Evolutionary conservation across 2,329 filamentous ascomycete genomes (phyloP).

Genomic region (Fusarium penzigii): DNA sequence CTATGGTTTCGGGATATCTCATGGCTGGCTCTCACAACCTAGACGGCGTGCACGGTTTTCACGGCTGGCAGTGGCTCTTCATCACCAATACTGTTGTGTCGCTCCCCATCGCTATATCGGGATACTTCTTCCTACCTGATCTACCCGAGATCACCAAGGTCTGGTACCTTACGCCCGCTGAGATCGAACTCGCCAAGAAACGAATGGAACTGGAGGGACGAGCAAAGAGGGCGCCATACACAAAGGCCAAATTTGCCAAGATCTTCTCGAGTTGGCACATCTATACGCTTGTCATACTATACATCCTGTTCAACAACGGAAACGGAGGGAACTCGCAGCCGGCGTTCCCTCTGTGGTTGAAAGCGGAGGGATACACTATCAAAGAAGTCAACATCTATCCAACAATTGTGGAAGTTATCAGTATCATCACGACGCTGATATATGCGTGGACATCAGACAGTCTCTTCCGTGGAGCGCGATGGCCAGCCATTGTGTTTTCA

Average conservation of each 20-base stretch:
- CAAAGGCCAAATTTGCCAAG: conserved; percentile 53
- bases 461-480: conserved; percentile 58
- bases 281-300: conserved; percentile 58
- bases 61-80: conserved; percentile 47
- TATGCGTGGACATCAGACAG: conserved; percentile 69
- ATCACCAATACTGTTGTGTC: conserved; percentile 40
- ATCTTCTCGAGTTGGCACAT: conserved; percentile 68
- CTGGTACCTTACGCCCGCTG: conserved; percentile 31
- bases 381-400: conserved; percentile 53
- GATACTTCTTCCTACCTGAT: conserved; percentile 35
- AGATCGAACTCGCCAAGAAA: conserved; percentile 29
- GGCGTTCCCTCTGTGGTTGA: conserved; percentile 54
- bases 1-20: conserved; percentile 34
- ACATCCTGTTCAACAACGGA: conserved; percentile 67
- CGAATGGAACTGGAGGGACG: conserved; percentile 45
- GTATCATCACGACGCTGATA: conserved; percentile 58
- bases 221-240: conserved; percentile 42
- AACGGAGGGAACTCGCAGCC: conserved; percentile 49
- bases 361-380: conserved; percentile 44
- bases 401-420: conserved; percentile 57
- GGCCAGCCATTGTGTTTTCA: conserved; percentile 64
- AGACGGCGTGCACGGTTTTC: conserved; percentile 44
- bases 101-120: conserved; percentile 34
- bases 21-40: conserved; percentile 43
- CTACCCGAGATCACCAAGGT: conserved; percentile 28